Percentiles rank a stretch among this genome's conserved stretches.
Conservation (phyloP, 192 early-diverging fungal species). For the Obelidium mucronatum region DNA sequence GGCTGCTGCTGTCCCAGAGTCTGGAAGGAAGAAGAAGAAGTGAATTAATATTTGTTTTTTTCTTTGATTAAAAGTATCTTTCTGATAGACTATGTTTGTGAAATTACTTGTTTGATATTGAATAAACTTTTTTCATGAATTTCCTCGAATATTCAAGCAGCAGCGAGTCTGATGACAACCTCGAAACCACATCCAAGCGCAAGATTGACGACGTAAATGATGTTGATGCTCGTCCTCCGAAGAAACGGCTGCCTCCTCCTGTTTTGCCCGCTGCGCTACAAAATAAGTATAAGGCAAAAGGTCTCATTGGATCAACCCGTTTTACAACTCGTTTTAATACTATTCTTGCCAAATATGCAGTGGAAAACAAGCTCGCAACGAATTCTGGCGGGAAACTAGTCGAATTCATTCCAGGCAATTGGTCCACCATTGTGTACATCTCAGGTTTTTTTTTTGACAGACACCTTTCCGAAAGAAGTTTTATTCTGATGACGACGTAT, state of each 20-base stretch:
- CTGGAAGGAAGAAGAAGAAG: background rate
- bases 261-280: background rate
- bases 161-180: background rate
- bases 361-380: background rate
- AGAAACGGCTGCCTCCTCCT: conserved; percentile 20
- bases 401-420: conserved; percentile 30
- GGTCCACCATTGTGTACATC: conserved; percentile 19
- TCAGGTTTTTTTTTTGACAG: background rate
- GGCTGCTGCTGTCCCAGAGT: background rate
- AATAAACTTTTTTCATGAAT: too few species aligned
- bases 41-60: background rate
- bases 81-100: background rate
- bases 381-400: background rate
- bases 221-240: background rate
- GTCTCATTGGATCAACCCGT: background rate
- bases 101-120: background rate
- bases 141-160: background rate
- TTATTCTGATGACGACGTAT: too few species aligned
- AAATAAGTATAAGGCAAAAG: conserved; percentile 27
- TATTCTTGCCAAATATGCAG: background rate
- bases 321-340: background rate
- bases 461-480: too few species aligned
- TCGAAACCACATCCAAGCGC: background rate
- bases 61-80: background rate
- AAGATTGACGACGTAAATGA: background rate